Conservation (phyloP, 768 basidiomycete genomes). For the Epithele typhae region DNA sequence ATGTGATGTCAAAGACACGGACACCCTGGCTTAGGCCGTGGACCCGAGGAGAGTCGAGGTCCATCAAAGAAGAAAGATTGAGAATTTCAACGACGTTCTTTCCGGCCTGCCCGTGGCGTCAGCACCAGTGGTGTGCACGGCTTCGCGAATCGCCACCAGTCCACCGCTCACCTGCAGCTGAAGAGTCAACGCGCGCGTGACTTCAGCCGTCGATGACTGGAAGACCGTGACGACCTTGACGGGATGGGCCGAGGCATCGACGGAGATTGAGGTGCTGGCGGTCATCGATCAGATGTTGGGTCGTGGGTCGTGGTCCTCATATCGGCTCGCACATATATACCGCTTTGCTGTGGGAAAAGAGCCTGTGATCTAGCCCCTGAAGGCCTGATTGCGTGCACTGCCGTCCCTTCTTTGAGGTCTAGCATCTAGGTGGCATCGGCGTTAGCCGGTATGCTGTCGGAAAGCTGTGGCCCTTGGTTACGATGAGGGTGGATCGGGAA, state of each 20-base stretch:
- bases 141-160: slow-evolving; percentile 23
- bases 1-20: slow-evolving; percentile 54
- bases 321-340: too few relatives aligned
- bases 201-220: slow-evolving; percentile 51
- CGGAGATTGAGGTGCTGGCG: too few relatives aligned
- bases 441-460: too few relatives aligned
- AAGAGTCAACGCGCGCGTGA: slow-evolving; percentile 48
- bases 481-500: too few relatives aligned
- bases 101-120: slow-evolving; percentile 36
- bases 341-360: too few relatives aligned
- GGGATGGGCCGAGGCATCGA: slow-evolving; percentile 14
- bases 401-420: too few relatives aligned
- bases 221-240: slow-evolving; percentile 55
- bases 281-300: too few relatives aligned
- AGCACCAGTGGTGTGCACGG: not conserved
- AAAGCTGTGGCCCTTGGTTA: too few relatives aligned
- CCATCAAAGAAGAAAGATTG: slow-evolving; percentile 46
- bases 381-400: too few relatives aligned
- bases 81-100: slow-evolving; percentile 47
- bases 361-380: too few relatives aligned
- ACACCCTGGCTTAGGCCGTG: slow-evolving; percentile 41
- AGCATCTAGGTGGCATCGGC: too few relatives aligned
- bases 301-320: too few relatives aligned
- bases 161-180: slow-evolving; percentile 38
- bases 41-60: slow-evolving; percentile 49